A percentile compares a stretch with the other conserved stretches of the same genome.
Evolutionary conservation across 2,329 filamentous ascomycete species (phyloP).

Genomic region (Pseudogymnoascus sp.): DNA sequence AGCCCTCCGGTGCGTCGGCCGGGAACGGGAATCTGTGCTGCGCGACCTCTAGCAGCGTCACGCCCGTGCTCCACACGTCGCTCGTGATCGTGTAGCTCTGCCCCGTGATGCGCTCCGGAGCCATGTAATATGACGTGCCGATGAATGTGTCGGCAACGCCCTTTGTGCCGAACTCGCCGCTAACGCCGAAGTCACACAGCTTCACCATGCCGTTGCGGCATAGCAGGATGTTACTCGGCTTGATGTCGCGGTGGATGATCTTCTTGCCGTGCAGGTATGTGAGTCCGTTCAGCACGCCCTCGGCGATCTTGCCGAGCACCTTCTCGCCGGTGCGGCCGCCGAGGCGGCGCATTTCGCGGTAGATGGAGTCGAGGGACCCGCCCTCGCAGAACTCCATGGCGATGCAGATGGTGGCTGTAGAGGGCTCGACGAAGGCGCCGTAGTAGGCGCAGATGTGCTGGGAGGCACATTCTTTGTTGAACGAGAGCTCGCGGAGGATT

Average conservation of each 20-base stretch:
- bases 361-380: conserved; percentile 91
- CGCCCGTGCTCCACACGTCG: conserved; percentile 95
- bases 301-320: conserved; percentile 91
- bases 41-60: conserved; percentile 96
- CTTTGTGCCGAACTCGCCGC: conserved; percentile 95
- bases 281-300: conserved; percentile 85
- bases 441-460: conserved; percentile 97
- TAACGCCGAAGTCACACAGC: conserved; percentile 96
- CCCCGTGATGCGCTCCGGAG: conserved; percentile 92
- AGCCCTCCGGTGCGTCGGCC: conserved; percentile 89
- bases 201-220: conserved; percentile 92
- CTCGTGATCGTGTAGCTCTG: conserved; percentile 98
- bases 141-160: conserved; percentile 99
- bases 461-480: conserved; percentile 95
- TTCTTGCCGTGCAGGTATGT: conserved; percentile 93
- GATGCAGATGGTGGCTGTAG: conserved; percentile 95
- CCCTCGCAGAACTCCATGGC: conserved; percentile 99
- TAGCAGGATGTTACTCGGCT: conserved; percentile 92
- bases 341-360: conserved; percentile 92
- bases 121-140: conserved; percentile 98
- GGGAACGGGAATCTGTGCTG: conserved; percentile 98
- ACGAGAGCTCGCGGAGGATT: conserved; percentile 89
- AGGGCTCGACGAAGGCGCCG: conserved; percentile 90
- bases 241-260: conserved; percentile 98
- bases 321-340: conserved; percentile 94